Evolutionary conservation across 345 rosid species (phyloP).

Genomic region (Acer saccharum): DNA sequence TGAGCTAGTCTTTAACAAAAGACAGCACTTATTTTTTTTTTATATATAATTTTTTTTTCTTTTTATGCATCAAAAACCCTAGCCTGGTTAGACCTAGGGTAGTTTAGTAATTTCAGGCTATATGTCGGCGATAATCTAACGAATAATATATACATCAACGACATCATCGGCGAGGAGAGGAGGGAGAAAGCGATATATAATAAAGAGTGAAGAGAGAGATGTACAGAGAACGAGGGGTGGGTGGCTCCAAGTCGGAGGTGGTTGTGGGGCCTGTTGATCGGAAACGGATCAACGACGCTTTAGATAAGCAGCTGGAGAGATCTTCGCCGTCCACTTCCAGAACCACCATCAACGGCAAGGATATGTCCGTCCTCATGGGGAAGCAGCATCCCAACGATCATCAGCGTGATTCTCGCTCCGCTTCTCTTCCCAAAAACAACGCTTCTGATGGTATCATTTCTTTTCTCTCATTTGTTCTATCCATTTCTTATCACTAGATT

Average conservation of each 20-base stretch:
- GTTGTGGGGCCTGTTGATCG: constrained; percentile 54
- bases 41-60: too few species aligned
- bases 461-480: background rate
- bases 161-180: constrained; percentile 11
- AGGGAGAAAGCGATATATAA: background rate
- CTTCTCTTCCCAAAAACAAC: constrained; percentile 54
- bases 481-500: background rate
- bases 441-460: constrained; percentile 62
- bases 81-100: constrained; percentile 17
- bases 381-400: constrained; percentile 52
- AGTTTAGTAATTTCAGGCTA: constrained; percentile 20
- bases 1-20: background rate
- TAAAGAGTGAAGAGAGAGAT: constrained; percentile 16
- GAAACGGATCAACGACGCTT: constrained; percentile 74
- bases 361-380: constrained; percentile 52
- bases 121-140: constrained; percentile 24
- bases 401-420: constrained; percentile 50
- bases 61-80: constrained; percentile 15
- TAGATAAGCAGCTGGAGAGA: constrained; percentile 72
- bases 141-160: background rate
- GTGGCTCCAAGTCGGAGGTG: constrained; percentile 68
- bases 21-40: too few species aligned
- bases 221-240: constrained; percentile 57
- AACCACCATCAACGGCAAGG: constrained; percentile 55
- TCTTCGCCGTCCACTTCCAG: constrained; percentile 83